These are phyloP conservation scores for Trichoderma citrinoviride DNA, from an alignment of 2,329 filamentous ascomycete genomes.

Conservation along the genomic window DNA sequence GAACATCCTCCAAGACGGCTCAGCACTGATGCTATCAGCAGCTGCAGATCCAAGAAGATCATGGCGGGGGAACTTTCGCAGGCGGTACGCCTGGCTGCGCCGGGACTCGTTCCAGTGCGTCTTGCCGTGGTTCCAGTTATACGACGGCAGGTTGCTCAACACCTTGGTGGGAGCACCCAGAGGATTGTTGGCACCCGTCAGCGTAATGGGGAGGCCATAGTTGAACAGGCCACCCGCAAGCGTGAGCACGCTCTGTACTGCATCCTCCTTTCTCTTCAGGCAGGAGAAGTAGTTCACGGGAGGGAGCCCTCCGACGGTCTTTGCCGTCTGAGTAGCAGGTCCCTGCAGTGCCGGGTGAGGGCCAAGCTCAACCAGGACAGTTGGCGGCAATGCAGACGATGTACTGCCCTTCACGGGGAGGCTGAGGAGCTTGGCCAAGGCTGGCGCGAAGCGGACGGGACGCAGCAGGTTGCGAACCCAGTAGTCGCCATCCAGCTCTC, in stretches of 20 bases:
- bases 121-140: conserved; percentile 28
- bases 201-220: conserved; percentile 11
- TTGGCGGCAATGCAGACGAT: neutral
- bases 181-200: conserved; percentile 8
- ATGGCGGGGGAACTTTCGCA: conserved; percentile 27
- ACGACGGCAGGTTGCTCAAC: conserved; percentile 27
- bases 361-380: conserved; percentile 20
- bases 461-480: conserved; percentile 19
- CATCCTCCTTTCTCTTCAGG: conserved; percentile 15
- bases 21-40: conserved; percentile 24
- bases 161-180: conserved; percentile 4
- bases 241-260: neutral
- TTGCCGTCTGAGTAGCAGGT: conserved; percentile 16
- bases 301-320: neutral
- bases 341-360: conserved; percentile 21
- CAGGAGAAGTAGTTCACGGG: conserved; percentile 10
- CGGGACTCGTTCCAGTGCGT: conserved; percentile 27
- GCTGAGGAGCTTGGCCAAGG: conserved; percentile 9
- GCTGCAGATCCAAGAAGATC: conserved; percentile 31
- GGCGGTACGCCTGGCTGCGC: conserved; percentile 29
- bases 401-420: neutral
- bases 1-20: conserved; percentile 35
- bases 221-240: conserved; percentile 1
- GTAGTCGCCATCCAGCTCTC: conserved; percentile 16
- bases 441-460: conserved; percentile 21